These are phyloP conservation scores for Aspergillus nanangensis DNA, from an alignment of 495 filamentous ascomycete species.

Conservation along the genomic window DNA sequence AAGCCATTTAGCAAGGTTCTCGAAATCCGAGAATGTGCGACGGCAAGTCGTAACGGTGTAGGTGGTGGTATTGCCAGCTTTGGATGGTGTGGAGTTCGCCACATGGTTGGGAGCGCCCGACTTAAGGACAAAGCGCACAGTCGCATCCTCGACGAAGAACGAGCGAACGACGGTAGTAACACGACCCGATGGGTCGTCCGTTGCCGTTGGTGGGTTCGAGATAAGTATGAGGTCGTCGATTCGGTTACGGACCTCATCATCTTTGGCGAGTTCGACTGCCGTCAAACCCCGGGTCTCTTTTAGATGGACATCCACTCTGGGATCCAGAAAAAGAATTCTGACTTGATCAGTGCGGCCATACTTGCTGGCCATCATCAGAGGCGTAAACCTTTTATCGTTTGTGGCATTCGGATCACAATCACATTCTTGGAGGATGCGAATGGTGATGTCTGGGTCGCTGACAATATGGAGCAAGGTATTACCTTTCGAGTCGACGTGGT, in stretches of 20 bases:
- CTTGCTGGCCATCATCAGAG: constrained; percentile 98
- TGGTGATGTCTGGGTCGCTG: constrained; percentile 73
- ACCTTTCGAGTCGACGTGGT: constrained; percentile 88
- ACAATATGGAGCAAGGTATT: constrained; percentile 94
- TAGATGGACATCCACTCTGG: constrained; percentile 77
- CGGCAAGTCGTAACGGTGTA: constrained; percentile 93
- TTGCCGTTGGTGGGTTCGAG: constrained; percentile 50
- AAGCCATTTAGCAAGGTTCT: constrained; percentile 83
- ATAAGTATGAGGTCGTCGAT: constrained; percentile 93
- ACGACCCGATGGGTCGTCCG: constrained; percentile 61
- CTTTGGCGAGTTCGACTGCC: constrained; percentile 94
- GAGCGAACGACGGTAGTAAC: constrained; percentile 94
- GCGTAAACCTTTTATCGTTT: constrained; percentile 93
- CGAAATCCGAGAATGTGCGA: constrained; percentile 86
- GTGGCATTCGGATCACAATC: constrained; percentile 93
- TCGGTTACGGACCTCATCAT: constrained; percentile 93
- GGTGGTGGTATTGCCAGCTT: constrained; percentile 50
- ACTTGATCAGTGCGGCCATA: constrained; percentile 95
- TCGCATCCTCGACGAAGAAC: constrained; percentile 96
- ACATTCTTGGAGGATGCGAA: constrained; percentile 71
- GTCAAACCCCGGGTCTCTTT: constrained; percentile 88
- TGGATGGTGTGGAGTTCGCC: constrained; percentile 30
- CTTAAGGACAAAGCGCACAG: constrained; percentile 88
- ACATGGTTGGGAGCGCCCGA: constrained; percentile 60
- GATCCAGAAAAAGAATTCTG: constrained; percentile 77